phyloP scores from a whole-genome alignment of 352 stramenopile genomes.

The Phytophthora fragariae region DNA sequence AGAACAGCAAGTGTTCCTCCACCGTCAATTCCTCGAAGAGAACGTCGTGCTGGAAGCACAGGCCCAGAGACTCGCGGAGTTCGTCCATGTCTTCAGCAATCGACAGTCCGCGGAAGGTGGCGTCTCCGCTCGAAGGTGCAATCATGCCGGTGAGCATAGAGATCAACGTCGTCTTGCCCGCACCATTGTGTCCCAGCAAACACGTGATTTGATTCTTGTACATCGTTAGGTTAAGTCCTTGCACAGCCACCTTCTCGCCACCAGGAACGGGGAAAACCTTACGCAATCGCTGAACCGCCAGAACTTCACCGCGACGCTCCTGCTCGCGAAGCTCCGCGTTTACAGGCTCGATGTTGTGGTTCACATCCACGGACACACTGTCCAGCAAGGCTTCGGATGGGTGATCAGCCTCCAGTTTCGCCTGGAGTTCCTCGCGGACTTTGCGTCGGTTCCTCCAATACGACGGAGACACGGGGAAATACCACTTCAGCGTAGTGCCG shows the following conservation, averaged over 20 bases:
- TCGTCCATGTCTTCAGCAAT: constrained; percentile 78
- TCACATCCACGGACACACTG: constrained; percentile 41
- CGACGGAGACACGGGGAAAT: constrained; percentile 89
- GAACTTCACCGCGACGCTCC: constrained; percentile 44
- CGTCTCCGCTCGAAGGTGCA: constrained; percentile 60
- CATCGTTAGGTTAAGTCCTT: constrained; percentile 86
- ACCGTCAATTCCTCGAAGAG: constrained; percentile 81
- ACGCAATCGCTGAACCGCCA: constrained; percentile 55
- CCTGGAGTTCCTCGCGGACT: constrained; percentile 14
- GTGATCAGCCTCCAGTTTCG: constrained; percentile 18
- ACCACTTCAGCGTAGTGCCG: constrained; percentile 90
- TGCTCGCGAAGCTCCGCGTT: constrained; percentile 48
- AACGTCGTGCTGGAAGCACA: constrained; percentile 90
- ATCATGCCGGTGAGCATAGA: constrained; percentile 92
- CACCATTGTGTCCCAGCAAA: constrained; percentile 93
- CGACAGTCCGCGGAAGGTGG: constrained; percentile 73
- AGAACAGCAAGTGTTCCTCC: constrained; percentile 77
- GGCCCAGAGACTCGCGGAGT: constrained; percentile 70
- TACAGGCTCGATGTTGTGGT: constrained; percentile 49
- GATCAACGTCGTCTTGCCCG: constrained; percentile 93
- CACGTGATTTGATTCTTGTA: constrained; percentile 93
- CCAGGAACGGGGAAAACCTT: constrained; percentile 81
- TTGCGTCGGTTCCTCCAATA: constrained; percentile 75
- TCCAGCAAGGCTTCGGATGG: constrained; percentile 40
- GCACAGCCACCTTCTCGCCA: constrained; percentile 83